Evolutionary conservation across 176 grass and related monocot species (phyloP).

Genomic region (Panicum miliaceum): DNA sequence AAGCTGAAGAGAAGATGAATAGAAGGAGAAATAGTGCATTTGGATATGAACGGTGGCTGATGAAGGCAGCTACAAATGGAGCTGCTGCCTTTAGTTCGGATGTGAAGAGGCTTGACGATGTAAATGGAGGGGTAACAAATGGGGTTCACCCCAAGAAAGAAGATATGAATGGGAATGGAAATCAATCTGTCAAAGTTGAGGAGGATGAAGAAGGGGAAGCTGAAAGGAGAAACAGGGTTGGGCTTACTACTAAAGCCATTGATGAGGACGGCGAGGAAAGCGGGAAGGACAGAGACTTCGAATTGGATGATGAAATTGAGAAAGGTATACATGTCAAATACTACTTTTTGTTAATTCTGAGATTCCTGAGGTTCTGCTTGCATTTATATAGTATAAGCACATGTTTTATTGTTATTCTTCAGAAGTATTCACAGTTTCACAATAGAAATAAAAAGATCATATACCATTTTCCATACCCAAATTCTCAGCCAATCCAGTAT

Average conservation of each 20-base stretch:
- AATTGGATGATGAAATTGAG: constrained; percentile 86
- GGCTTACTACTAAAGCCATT: constrained; percentile 46
- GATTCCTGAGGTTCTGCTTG: neutral
- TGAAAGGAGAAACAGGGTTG: constrained; percentile 51
- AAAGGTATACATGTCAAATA: constrained; percentile 59
- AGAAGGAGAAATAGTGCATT: constrained; percentile 68
- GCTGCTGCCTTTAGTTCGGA: constrained; percentile 76
- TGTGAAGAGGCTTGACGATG: constrained; percentile 45
- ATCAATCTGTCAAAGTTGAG: constrained; percentile 58
- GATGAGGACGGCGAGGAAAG: constrained; percentile 66
- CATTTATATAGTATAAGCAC: neutral
- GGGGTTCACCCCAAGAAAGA: constrained; percentile 56
- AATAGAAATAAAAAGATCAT: constrained; percentile 5
- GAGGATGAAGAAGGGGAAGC: constrained; percentile 53
- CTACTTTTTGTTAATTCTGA: neutral
- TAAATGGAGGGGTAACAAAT: constrained; percentile 31
- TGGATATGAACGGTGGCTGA: constrained; percentile 89
- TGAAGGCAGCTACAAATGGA: constrained; percentile 77
- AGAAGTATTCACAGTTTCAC: constrained; percentile 23
- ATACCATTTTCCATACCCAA: neutral
- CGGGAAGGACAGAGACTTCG: constrained; percentile 62
- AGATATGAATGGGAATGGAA: constrained; percentile 56
- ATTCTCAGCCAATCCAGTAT: constrained; percentile 1
- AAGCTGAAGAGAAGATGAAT: constrained; percentile 94
- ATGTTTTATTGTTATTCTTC: constrained; percentile 22